Evolutionary conservation across 768 basidiomycete species (phyloP), one percentile per base, ranked within the genome.

Genomic region (Leccinum ochraceum): DNA sequence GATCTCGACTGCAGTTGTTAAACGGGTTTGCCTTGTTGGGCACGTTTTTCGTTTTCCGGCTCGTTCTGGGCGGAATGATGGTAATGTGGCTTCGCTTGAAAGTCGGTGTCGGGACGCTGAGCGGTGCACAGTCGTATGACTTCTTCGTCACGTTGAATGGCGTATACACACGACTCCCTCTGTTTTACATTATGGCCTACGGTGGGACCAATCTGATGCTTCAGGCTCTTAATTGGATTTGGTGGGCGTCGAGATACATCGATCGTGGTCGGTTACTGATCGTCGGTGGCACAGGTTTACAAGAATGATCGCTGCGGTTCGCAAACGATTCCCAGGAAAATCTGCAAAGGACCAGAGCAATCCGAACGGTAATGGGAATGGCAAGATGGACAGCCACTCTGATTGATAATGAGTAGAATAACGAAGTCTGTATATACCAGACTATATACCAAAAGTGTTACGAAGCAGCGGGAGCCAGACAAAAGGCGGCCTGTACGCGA

Each of bases 191-290:
- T 16, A 46, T 80, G 37, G 74, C 85, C 22, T 88, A 84, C 58
- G 80, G 81, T 2, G 48, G 69, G 5, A 89, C 86, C 17, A 92
- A 91, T 67, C 59, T 89, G 36, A 67, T 86, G 36, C 77, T 95
- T 10, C 87, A 92, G 66, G 77, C 79, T 4, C 77, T 95, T 24
- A 95, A 95, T 72, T 86, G 86, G 80, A 79, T 87, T 66, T 94
- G 92, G 91, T 92, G 52, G n/a, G 82, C 74, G n/a, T 34, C 16
- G 20, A 37, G 46, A 30, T 22, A 44, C 13, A 28, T 11, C 37
- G 56, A 16, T 52, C 13, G 22, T 54, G 37, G 16, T n/a, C 6
- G 53, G 10, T 53, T n/a, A 13, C 50, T 59, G 57, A 56, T 20
- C 10, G 17, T 55, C 36, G 3, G 14, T 51, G 20, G 34, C 17